Percentiles rank a stretch among this genome's conserved stretches.
Evolutionary conservation across 2,329 filamentous ascomycete genomes (phyloP).

Genomic region (Exserohilum rostratum): DNA sequence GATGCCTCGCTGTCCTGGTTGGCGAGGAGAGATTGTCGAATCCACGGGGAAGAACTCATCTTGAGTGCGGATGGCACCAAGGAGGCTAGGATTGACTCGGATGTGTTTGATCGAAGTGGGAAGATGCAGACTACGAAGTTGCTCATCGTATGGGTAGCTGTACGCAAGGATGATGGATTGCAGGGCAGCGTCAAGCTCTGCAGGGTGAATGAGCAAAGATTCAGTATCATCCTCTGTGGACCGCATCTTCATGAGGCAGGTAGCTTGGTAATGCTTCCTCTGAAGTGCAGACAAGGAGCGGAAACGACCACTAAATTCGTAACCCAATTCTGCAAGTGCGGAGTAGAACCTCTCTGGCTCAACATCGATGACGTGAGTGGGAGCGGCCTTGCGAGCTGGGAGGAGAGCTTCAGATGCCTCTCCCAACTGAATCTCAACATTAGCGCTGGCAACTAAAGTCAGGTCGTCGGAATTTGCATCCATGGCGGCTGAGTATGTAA

Average conservation of each 20-base stretch:
- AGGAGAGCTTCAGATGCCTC: neutral
- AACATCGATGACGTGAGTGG: neutral
- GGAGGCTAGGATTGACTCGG: conserved; percentile 20
- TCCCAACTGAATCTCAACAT: conserved; percentile 2
- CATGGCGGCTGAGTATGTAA: neutral
- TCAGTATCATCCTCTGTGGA: neutral
- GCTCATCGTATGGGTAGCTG: conserved; percentile 36
- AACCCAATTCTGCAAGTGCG: neutral
- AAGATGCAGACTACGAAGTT: conserved; percentile 14
- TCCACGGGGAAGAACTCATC: neutral
- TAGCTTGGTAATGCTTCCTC: neutral
- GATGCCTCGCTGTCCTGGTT: neutral
- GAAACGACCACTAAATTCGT: neutral
- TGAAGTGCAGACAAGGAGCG: neutral
- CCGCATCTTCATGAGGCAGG: neutral
- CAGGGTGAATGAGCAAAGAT: conserved; percentile 30
- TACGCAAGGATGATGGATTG: conserved; percentile 40
- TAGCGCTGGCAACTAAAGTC: neutral
- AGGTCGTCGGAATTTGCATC: neutral
- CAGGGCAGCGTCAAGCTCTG: conserved; percentile 38
- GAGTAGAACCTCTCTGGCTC: neutral
- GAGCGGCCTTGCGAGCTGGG: neutral
- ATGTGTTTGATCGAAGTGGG: conserved; percentile 26
- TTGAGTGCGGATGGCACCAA: neutral
- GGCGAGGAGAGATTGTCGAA: too few relatives aligned